Evolutionary conservation across 441 rosid genomes (phyloP), one percentile per base, ranked within the genome.

Genomic region (Aquilaria agallochum): DNA sequence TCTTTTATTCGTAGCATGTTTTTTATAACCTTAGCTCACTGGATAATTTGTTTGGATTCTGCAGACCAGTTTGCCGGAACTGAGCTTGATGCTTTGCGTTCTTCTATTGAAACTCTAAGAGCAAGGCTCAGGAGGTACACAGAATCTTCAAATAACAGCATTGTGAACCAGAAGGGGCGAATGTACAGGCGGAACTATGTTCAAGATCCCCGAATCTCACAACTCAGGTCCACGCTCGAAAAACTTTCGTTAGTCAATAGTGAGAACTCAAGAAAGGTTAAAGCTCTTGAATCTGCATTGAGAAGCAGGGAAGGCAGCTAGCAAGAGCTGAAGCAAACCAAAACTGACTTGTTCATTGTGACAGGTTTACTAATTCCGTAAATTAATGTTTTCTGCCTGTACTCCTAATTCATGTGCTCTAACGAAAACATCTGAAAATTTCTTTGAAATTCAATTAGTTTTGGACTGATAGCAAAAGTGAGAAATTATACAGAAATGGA

Each of bases 181-280:
- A 59, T 68, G 36, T 31, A 62, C 8, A 65, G 74, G 59, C 79
- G 67, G 65, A 79, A 66, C 66, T 53, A 76, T 49, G 69, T 54
- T 44, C 89, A 68, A 64, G 93, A 90, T 69, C 63, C 71, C 58
- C 92, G 84, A 65, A 75, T 92, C 69, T 81, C 90, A 32, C 87
- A 83, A 66, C 83, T 92, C 67, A 88, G 80, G 74, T 85, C 92
- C 31, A 76, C 88, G 42, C 72, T 95, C 3, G 83, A 77, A 53
- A 85, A 84, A 66, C 90, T 95, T 63, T 83, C 94, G 45, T 71
- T 95, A n/a, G 64, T 90, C 75, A 95, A 95, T 59, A 72, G 73
- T 3, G 94, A 92, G 66, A 90, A 80, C 76, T 62, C 84, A 7
- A 83, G 79, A 56, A 92, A 86, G 73, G 92, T 85, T 15, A 77